These are phyloP conservation scores for Fraxinus anomala DNA, from an alignment of 257 asterid species.

Conservation along the genomic window DNA sequence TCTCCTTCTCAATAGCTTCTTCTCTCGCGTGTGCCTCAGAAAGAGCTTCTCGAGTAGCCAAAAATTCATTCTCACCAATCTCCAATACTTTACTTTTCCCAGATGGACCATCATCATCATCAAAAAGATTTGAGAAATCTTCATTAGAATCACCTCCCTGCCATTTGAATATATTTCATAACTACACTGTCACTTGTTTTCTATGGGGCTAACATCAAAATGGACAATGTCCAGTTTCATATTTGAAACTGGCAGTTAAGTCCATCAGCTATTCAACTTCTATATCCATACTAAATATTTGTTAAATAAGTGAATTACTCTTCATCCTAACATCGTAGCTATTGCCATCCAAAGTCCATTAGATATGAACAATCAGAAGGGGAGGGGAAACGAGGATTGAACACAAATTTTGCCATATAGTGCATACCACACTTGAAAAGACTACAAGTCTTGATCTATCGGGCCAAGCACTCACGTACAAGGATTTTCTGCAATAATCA, in stretches of 20 bases:
- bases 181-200: not conserved
- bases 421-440: conserved; percentile 33
- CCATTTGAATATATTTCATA: not conserved
- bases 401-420: not conserved
- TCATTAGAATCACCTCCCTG: conserved; percentile 34
- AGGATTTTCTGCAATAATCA: conserved; percentile 26
- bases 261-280: not conserved
- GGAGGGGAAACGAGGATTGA: not conserved
- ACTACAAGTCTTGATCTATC: conserved; percentile 29
- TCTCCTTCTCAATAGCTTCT: conserved; percentile 33
- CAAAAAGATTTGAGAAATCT: conserved; percentile 28
- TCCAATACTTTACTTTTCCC: conserved; percentile 29
- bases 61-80: conserved; percentile 30
- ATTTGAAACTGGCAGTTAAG: not conserved
- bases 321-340: not conserved
- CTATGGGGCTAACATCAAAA: not conserved
- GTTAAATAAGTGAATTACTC: not conserved
- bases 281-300: conserved; percentile 1
- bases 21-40: conserved; percentile 34
- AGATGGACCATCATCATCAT: conserved; percentile 28
- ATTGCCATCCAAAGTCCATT: not conserved
- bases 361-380: not conserved
- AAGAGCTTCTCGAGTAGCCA: conserved; percentile 31
- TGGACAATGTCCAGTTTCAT: not conserved
- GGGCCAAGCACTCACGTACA: conserved; percentile 21